Conservation (phyloP, 2,329 filamentous ascomycete genomes). For the Alternaria hordeiaustralica region DNA sequence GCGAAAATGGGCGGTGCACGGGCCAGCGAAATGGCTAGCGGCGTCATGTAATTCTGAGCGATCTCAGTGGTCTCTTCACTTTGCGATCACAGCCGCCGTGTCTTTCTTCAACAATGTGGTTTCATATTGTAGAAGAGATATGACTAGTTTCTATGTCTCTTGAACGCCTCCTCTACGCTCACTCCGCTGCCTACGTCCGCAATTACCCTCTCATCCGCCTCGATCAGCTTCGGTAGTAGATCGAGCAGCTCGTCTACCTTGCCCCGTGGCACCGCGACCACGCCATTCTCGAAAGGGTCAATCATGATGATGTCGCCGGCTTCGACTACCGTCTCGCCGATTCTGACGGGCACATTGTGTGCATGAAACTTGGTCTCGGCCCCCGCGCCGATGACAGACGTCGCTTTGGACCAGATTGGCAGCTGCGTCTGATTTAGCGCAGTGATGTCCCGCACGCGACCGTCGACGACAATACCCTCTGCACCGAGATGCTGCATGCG, state of each 20-base stretch:
- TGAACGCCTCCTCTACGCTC: slow-evolving; percentile 71
- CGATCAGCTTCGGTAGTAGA: slow-evolving; percentile 57
- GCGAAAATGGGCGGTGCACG: slow-evolving; percentile 27
- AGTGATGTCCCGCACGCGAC: slow-evolving; percentile 69
- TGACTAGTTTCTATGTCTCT: slow-evolving; percentile 54
- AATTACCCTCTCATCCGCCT: slow-evolving; percentile 53
- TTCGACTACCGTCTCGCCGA: slow-evolving; percentile 48
- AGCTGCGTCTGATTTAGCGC: slow-evolving; percentile 64
- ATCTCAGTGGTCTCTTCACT: slow-evolving; percentile 24
- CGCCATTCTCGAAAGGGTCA: slow-evolving; percentile 70
- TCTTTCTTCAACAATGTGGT: not conserved
- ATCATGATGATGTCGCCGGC: slow-evolving; percentile 71
- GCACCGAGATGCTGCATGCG: slow-evolving; percentile 69
- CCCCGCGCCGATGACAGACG: slow-evolving; percentile 65
- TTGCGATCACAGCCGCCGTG: not conserved
- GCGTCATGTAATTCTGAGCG: slow-evolving; percentile 30
- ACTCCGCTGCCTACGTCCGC: slow-evolving; percentile 68
- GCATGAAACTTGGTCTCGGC: slow-evolving; percentile 65
- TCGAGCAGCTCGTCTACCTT: slow-evolving; percentile 67
- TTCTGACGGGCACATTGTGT: slow-evolving; percentile 49
- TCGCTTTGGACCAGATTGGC: slow-evolving; percentile 65
- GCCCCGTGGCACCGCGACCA: slow-evolving; percentile 70
- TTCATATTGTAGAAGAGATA: not conserved
- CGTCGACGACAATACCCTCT: slow-evolving; percentile 69
- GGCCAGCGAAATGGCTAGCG: slow-evolving; percentile 22